Evolutionary conservation across 2,329 filamentous ascomycete genomes (phyloP), one percentile per base, ranked within the genome.

Genomic region (Beauveria medogensis): DNA sequence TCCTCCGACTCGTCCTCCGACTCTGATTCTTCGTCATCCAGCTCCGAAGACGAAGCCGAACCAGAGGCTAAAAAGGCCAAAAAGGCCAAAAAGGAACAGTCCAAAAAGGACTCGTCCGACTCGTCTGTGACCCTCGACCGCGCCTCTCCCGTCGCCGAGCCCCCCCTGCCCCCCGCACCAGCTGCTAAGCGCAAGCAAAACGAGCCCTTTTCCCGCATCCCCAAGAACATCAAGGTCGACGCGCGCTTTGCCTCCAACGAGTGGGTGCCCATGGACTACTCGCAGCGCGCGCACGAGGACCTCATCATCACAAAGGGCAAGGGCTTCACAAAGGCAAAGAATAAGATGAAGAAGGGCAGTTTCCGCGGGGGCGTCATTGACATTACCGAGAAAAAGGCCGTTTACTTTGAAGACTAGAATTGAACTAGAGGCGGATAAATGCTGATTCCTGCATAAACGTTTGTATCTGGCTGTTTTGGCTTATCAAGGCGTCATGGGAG

Each of bases 301-400:
- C 78, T 99, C 64, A 90, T 92, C 54, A 84, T 96, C 44, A 97
- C 93, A 37, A 91, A 89, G 73, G 94, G 94, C 69, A 97, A 97
- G 78, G 92, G 91, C 4, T 99, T 99, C 77, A 97, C 93, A 63
- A 99, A 99, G 81, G 94, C 97, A 80, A 99, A 99, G 86, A 99
- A 99, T 78, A 99, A 99, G 82, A 94, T 92, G 83, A 92, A 92
- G 82, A 82, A 86, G 68, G 94, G 94, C 55, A 91, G 88, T 66
- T 99, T 96, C 81, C 86, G 89, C 53, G 94, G 94, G 50, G 94
- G 94, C 7, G 76, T 82, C 57, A 96, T 99, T 69, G 92, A 99
- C 72, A 89, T 93, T 58, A 77, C 82, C 16, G 86, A 87, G 22
- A 88, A 89, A 65, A 92, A 93, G 76, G 89, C 90, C 62, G 89